These are phyloP conservation scores for Glomus cerebriforme DNA, from an alignment of 192 early-diverging fungal genomes.

Conservation along the genomic window DNA sequence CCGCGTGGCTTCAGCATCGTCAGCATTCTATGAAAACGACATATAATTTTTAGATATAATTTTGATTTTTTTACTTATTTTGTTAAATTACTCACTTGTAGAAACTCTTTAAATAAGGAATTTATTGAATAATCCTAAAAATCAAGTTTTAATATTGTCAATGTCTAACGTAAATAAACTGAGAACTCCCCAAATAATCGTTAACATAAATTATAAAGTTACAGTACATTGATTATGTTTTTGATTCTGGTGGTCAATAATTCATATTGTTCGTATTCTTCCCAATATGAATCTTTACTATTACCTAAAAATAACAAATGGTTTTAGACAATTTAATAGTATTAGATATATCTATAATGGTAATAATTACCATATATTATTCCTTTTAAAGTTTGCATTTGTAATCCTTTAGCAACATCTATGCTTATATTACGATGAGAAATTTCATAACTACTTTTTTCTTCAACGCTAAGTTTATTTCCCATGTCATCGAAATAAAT, in stretches of 20 bases:
- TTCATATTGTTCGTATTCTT: neutral
- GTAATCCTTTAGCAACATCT: neutral
- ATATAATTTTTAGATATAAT: too few species aligned
- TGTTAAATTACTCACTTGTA: neutral
- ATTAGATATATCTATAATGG: neutral
- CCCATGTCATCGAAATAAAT: slow-evolving; percentile 15
- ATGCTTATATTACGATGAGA: neutral
- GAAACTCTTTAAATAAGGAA: neutral
- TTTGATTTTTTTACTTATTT: too few species aligned
- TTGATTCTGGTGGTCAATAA: slow-evolving; percentile 4
- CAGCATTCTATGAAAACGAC: neutral
- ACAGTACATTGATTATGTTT: slow-evolving; percentile 4
- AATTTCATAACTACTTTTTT: neutral
- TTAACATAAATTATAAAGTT: neutral
- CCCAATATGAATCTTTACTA: neutral
- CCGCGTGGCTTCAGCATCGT: slow-evolving; percentile 38
- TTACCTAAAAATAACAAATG: neutral
- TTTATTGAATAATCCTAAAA: neutral
- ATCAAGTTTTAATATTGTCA: neutral
- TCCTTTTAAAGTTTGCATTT: neutral
- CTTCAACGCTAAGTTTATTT: neutral
- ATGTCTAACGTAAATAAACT: neutral
- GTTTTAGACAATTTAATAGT: neutral
- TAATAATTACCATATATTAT: neutral
- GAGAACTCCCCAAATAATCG: neutral